A percentile compares a stretch with the other conserved stretches of the same genome.
Conservation (phyloP, 306 rosid genomes). For the Arachis hypogaea region DNA sequence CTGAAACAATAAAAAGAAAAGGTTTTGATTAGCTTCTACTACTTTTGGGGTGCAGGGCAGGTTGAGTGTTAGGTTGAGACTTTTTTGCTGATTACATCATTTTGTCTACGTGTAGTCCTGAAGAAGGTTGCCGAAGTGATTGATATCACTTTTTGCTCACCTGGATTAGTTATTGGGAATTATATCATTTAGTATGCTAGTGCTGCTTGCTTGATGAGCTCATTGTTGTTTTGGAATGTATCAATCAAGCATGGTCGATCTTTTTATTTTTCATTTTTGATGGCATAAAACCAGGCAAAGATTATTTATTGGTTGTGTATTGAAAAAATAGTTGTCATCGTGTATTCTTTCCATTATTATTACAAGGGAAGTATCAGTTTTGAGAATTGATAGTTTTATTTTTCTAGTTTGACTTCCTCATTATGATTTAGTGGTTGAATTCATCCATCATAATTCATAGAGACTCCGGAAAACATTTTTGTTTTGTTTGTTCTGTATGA, state of each 20-base stretch:
- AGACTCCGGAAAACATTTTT: not conserved
- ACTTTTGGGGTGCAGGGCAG: slow-evolving; percentile 38
- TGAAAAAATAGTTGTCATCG: slow-evolving; percentile 24
- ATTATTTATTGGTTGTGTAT: slow-evolving; percentile 42
- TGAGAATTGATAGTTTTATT: slow-evolving; percentile 31
- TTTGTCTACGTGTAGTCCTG: slow-evolving; percentile 35
- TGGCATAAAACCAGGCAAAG: slow-evolving; percentile 25
- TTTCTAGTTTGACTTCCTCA: slow-evolving; percentile 3
- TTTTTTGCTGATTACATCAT: slow-evolving; percentile 37
- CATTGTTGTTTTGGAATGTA: slow-evolving; percentile 31
- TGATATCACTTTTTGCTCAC: slow-evolving; percentile 27
- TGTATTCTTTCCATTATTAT: slow-evolving; percentile 42
- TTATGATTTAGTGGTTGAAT: not conserved
- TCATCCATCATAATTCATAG: not conserved
- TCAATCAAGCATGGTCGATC: slow-evolving; percentile 28
- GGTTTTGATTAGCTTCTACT: slow-evolving; percentile 49
- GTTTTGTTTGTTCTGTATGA: no score
- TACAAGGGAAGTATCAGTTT: slow-evolving; percentile 45
- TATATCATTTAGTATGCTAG: slow-evolving; percentile 1
- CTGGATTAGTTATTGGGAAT: not conserved
- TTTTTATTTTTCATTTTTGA: slow-evolving; percentile 19
- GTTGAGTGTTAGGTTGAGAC: slow-evolving; percentile 48
- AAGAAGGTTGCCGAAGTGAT: slow-evolving; percentile 43
- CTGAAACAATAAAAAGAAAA: slow-evolving; percentile 48
- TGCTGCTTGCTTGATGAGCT: slow-evolving; percentile 25